phyloP scores from a whole-genome alignment of 2,329 filamentous ascomycete species.

The Aaosphaeria arxii region DNA sequence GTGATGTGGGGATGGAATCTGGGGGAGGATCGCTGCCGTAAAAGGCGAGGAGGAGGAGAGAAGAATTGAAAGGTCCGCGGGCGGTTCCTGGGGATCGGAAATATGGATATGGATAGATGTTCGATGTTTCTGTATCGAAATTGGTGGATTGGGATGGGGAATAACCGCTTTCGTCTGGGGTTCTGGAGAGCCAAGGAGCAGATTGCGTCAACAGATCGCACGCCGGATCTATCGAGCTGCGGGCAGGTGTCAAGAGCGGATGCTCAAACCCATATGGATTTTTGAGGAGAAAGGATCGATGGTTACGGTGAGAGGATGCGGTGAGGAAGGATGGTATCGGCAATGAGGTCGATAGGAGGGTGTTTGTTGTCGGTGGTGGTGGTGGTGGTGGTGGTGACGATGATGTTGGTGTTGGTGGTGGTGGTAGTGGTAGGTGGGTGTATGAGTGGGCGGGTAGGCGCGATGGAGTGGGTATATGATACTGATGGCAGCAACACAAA shows the following conservation, averaged over 20 bases:
- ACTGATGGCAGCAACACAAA: too few relatives aligned
- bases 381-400: background rate
- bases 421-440: background rate
- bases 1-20: slow-evolving; percentile 7
- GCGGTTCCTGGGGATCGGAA: slow-evolving; percentile 3
- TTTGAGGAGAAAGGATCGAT: too few relatives aligned
- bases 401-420: background rate
- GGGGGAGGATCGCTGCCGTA: slow-evolving; percentile 7
- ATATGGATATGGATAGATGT: background rate
- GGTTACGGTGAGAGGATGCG: too few relatives aligned
- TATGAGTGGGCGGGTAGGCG: background rate
- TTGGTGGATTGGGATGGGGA: slow-evolving; percentile 1
- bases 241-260: slow-evolving; percentile 5
- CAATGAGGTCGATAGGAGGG: background rate
- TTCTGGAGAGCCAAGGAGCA: slow-evolving; percentile 5
- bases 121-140: slow-evolving; percentile 11
- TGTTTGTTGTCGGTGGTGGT: background rate
- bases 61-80: slow-evolving; percentile 3
- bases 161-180: slow-evolving; percentile 14
- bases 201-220: slow-evolving; percentile 16
- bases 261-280: background rate
- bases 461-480: background rate
- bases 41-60: slow-evolving; percentile 1
- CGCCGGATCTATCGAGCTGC: slow-evolving; percentile 2
- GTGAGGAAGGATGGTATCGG: background rate